Evolutionary conservation across 129 eudicot genomes (phyloP).

Genomic region (Helianthus annuus): HanXRQr2.0-SUNRISE NC_035435.2:1420640-1421139

Average conservation of each 20-base stretch:
- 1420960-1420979: constrained; percentile 19
- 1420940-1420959: constrained; percentile 31
- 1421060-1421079: constrained; percentile 50
- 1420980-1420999: constrained; percentile 31
- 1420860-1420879: constrained; percentile 8
- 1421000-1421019: constrained; percentile 34
- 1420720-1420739: background rate
- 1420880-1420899: constrained; percentile 9
- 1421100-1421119: constrained; percentile 49
- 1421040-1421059: constrained; percentile 40
- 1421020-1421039: constrained; percentile 48
- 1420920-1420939: constrained; percentile 26
- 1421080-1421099: constrained; percentile 38
- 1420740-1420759: constrained; percentile 4
- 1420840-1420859: background rate
- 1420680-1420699: background rate
- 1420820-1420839: background rate
- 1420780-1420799: constrained; percentile 9
- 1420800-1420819: constrained; percentile 1
- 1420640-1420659: too few relatives aligned
- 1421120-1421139: constrained; percentile 34
- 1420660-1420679: background rate
- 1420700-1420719: too few relatives aligned
- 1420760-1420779: background rate
- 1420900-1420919: constrained; percentile 20